Percentiles rank a stretch among this genome's conserved stretches.
Conservation (phyloP, 2,329 filamentous ascomycete genomes). For the Sclerotinia glacialis region DNA sequence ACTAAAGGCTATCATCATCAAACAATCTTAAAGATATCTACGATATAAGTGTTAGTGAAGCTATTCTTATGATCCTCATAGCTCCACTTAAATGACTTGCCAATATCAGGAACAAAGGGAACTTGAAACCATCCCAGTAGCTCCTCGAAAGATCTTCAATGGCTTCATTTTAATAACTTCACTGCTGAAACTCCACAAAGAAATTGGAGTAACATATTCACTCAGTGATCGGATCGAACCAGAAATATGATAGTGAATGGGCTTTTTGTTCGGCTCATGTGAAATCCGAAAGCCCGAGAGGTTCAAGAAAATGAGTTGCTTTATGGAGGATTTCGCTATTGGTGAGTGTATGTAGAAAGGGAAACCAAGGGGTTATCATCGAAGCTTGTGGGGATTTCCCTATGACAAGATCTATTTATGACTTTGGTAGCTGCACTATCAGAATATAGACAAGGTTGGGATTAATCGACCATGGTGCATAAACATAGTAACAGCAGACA, state of each 20-base stretch:
- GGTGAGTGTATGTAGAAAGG: background rate
- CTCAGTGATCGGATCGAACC: background rate
- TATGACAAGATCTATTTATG: background rate
- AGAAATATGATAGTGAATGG: background rate
- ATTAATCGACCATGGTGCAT: background rate
- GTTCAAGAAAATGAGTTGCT: background rate
- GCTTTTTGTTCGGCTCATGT: background rate
- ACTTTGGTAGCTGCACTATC: too few relatives aligned
- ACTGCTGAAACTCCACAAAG: slow-evolving; percentile 5
- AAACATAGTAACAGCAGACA: background rate
- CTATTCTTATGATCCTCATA: background rate
- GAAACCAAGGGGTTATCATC: background rate
- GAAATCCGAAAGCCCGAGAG: background rate
- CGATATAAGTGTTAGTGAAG: background rate
- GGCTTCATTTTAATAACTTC: background rate
- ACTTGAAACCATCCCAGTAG: slow-evolving; percentile 2
- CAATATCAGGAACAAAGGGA: background rate
- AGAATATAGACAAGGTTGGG: background rate
- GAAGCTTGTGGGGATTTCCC: background rate
- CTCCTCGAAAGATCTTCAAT: background rate
- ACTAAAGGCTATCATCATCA: background rate
- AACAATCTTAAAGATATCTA: background rate
- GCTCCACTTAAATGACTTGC: background rate
- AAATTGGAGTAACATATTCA: background rate
- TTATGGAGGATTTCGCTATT: background rate